Conservation (phyloP, 225 moss, liverwort and hornwort species). For the Bryoerythrophyllum caledonicum region DNA sequence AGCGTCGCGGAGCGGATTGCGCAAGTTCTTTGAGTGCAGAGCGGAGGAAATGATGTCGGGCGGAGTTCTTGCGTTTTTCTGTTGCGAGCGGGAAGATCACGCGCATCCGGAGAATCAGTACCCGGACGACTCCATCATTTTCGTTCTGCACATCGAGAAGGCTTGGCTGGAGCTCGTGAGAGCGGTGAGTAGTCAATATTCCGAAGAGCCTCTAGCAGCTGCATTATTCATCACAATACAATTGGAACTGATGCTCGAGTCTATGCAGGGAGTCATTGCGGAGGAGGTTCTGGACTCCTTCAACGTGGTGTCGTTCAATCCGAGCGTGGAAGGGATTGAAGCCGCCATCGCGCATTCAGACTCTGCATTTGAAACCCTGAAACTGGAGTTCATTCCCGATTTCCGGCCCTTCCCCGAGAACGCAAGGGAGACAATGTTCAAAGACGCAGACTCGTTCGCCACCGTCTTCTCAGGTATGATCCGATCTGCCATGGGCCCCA, state of each 20-base stretch:
- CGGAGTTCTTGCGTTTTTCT: constrained; percentile 42
- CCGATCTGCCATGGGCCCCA: background rate
- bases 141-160: constrained; percentile 10
- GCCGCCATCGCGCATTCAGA: constrained; percentile 24
- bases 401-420: constrained; percentile 16
- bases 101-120: no score
- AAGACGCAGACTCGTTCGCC: constrained; percentile 21
- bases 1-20: constrained; percentile 41
- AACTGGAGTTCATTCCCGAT: constrained; percentile 20
- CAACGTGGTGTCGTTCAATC: constrained; percentile 21
- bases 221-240: background rate
- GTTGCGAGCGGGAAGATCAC: constrained; percentile 28
- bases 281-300: constrained; percentile 39
- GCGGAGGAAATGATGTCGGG: constrained; percentile 55
- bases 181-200: constrained; percentile 27
- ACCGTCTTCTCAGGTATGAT: constrained; percentile 8
- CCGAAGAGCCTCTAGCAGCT: background rate
- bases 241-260: no score
- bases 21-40: constrained; percentile 44
- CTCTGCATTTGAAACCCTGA: constrained; percentile 26
- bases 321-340: constrained; percentile 34
- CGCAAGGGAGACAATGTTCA: constrained; percentile 14
- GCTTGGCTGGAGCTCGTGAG: constrained; percentile 41
- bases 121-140: no score
- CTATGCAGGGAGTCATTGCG: constrained; percentile 18